Base-by-base conservation (phyloP, 768 basidiomycete species). In the Tricholoma terreum region DNA sequence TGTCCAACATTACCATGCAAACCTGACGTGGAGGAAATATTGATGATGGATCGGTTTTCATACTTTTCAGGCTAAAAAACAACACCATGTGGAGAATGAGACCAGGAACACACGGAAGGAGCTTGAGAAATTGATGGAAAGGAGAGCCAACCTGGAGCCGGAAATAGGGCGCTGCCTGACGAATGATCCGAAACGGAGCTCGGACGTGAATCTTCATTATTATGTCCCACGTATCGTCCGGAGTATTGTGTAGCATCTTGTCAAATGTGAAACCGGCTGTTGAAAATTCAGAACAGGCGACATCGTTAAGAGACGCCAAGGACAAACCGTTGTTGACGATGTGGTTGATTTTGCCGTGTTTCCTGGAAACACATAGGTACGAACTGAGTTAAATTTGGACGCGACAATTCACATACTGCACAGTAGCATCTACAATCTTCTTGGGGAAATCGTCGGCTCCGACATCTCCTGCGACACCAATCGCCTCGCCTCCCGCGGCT, bases 1-100 rank as follows among this genome's bases (percentile, higher is more conserved):
- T 93, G 92, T 4, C 92, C 92, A 52, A 92, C 87, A 69, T 90
- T 92, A 17, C 91, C 92, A 69, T 93, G 91, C 27, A 93, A 78
- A 49, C 91, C 92, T n/a, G 84, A 81, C 3, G 82, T 86, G 0
- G 89, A 92, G 27, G 90, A 92, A 42, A 94, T 85, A 67, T 92
- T 93, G 63, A 89, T 78, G 64, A 94, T 84, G 6, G 84, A 88
- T 49, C 89, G 82, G 68, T 87, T 89, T 66, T 83, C 87, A 31
- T 80, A 78, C 10, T 76, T 76, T 61, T 79, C 77, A 19, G 75
- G 74, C 84, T 87, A 67, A 58, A 57, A 31, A 36, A n/a, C n/a
- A n/a, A n/a, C 8, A 9, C 6, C 36, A 42, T n/a, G 9, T 4
- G 45, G 38, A 21, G 5, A 10, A 30, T 11, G 51, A 15, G 2